These are phyloP conservation scores for Phytophthora citricola DNA, from an alignment of 352 stramenopile genomes.

Conservation along the genomic window DNA sequence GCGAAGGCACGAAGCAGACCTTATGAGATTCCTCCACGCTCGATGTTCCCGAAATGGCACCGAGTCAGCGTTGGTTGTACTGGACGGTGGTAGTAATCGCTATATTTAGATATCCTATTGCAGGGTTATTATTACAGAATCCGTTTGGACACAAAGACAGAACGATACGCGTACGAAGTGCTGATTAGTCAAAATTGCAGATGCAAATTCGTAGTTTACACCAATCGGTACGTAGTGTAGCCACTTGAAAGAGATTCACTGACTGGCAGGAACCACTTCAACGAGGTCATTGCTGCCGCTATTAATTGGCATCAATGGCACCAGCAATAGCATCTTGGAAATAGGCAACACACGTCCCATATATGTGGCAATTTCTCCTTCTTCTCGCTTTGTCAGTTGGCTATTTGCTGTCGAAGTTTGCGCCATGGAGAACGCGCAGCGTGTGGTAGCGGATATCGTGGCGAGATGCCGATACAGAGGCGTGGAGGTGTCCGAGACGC, in stretches of 20 bases:
- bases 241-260: slow-evolving; percentile 12
- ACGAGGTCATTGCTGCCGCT: slow-evolving; percentile 2
- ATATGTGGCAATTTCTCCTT: background rate
- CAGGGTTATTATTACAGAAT: no score
- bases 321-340: no score
- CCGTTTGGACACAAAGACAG: background rate
- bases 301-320: no score
- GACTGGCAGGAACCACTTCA: slow-evolving; percentile 25
- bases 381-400: slow-evolving; percentile 11
- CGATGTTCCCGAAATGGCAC: slow-evolving; percentile 27
- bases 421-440: slow-evolving; percentile 74
- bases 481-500: slow-evolving; percentile 87
- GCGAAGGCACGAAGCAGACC: background rate
- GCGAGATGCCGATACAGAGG: slow-evolving; percentile 75
- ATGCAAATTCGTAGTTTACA: background rate
- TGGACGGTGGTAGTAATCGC: slow-evolving; percentile 3
- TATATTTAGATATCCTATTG: background rate
- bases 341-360: slow-evolving; percentile 14
- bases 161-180: slow-evolving; percentile 5
- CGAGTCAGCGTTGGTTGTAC: slow-evolving; percentile 16
- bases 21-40: slow-evolving; percentile 6
- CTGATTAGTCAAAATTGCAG: slow-evolving; percentile 14
- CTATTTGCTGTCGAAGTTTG: slow-evolving; percentile 17
- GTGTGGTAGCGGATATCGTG: slow-evolving; percentile 76
- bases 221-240: slow-evolving; percentile 19